phyloP scores from a whole-genome alignment of 1,284 basidiomycete species.

The Pseudozyma sp. region DNA sequence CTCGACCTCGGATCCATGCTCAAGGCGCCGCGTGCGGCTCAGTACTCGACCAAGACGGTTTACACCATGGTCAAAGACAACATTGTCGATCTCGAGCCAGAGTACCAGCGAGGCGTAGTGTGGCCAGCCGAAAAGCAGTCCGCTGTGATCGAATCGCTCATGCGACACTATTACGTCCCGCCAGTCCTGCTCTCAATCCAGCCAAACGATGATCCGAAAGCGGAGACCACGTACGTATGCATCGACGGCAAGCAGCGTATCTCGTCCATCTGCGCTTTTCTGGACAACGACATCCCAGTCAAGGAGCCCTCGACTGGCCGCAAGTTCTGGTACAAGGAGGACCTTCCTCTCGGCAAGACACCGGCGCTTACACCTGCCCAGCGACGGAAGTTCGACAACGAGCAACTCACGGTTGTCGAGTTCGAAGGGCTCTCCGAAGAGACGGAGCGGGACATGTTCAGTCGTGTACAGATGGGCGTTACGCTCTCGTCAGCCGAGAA shows the following conservation, averaged over 20 bases:
- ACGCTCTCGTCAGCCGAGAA: slow-evolving; percentile 56
- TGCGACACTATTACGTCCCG: slow-evolving; percentile 57
- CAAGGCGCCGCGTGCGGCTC: slow-evolving; percentile 32
- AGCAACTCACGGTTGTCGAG: slow-evolving; percentile 47
- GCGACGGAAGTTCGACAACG: slow-evolving; percentile 50
- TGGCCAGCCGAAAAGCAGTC: slow-evolving; percentile 51
- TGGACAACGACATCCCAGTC: slow-evolving; percentile 47
- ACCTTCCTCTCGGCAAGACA: slow-evolving; percentile 18
- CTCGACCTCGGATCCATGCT: slow-evolving; percentile 42
- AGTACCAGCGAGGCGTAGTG: slow-evolving; percentile 57
- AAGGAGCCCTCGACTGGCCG: slow-evolving; percentile 31
- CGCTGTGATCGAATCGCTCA: slow-evolving; percentile 56
- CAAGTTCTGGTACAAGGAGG: slow-evolving; percentile 49
- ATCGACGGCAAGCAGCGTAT: slow-evolving; percentile 60
- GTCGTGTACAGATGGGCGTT: slow-evolving; percentile 58
- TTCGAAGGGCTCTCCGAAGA: slow-evolving; percentile 47
- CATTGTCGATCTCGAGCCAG: slow-evolving; percentile 53
- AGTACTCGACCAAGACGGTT: slow-evolving; percentile 32
- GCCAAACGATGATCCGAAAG: slow-evolving; percentile 2
- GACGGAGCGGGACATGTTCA: slow-evolving; percentile 56
- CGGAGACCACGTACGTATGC: slow-evolving; percentile 38
- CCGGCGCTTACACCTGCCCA: slow-evolving; percentile 29
- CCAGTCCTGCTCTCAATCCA: slow-evolving; percentile 51
- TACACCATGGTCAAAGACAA: slow-evolving; percentile 39
- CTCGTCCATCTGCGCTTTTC: slow-evolving; percentile 49